These are phyloP conservation scores for Ogataea nitratoaversa DNA, from an alignment of 805 yeast genomes.

Conservation along the genomic window DNA sequence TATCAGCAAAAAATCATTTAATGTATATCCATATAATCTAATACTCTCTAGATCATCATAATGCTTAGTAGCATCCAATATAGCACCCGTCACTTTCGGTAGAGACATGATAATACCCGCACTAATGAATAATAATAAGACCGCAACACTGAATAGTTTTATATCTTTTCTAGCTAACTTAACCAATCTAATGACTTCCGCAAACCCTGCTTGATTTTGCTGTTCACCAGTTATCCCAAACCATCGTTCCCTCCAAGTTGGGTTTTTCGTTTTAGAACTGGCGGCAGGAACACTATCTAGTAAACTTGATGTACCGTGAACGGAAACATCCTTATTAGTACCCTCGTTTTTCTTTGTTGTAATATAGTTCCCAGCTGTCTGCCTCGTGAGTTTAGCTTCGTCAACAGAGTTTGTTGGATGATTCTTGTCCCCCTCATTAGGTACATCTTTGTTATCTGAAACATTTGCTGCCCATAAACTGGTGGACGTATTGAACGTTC, in stretches of 20 bases:
- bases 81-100: slow-evolving; percentile 54
- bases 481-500: slow-evolving; percentile 2
- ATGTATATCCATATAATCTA: slow-evolving; percentile 52
- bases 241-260: slow-evolving; percentile 27
- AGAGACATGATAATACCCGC: slow-evolving; percentile 48
- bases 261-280: background rate
- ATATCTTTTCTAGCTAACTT: slow-evolving; percentile 42
- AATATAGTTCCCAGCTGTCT: no score
- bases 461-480: slow-evolving; percentile 1
- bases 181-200: slow-evolving; percentile 37
- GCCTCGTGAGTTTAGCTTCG: no score
- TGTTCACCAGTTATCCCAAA: slow-evolving; percentile 30
- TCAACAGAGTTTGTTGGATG: no score
- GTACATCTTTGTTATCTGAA: slow-evolving; percentile 1
- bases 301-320: no score
- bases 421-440: no score
- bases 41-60: slow-evolving; percentile 23
- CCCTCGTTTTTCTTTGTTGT: no score
- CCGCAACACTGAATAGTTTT: slow-evolving; percentile 39
- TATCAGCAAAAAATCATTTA: slow-evolving; percentile 55
- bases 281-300: background rate
- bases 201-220: slow-evolving; percentile 30
- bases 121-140: slow-evolving; percentile 41
- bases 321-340: no score
- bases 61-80: slow-evolving; percentile 45